phyloP scores from a whole-genome alignment of 768 basidiomycete genomes.

The Lentinula lateritia region DNA sequence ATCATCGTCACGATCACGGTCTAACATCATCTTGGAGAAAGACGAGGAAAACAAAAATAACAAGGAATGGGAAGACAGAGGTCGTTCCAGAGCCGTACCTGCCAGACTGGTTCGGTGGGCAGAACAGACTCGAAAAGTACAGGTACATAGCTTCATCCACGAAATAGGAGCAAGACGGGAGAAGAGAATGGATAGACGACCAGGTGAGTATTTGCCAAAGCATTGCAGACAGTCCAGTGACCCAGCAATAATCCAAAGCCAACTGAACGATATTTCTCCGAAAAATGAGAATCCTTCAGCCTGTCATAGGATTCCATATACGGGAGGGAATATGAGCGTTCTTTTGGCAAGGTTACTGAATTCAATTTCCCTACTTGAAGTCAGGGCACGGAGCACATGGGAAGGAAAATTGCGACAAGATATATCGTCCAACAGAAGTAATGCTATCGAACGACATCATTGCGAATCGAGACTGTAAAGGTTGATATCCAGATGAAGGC shows the following conservation, averaged over 20 bases:
- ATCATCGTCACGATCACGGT: not conserved
- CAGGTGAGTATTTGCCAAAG: not conserved
- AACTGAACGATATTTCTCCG: not conserved
- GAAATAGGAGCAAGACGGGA: not conserved
- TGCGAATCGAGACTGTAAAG: not conserved
- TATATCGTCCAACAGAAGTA: not conserved
- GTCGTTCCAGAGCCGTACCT: slow-evolving; percentile 4
- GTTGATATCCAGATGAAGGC: not conserved
- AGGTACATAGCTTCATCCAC: not conserved
- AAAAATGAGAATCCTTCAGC: not conserved
- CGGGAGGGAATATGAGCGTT: not conserved
- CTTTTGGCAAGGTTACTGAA: not conserved
- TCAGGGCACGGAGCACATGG: not conserved
- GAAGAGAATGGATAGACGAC: not conserved
- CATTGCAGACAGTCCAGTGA: not conserved
- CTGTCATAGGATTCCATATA: not conserved
- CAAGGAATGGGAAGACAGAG: not conserved
- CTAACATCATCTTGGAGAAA: not conserved
- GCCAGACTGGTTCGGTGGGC: not conserved
- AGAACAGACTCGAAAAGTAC: not conserved
- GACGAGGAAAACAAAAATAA: not conserved
- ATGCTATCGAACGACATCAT: not conserved
- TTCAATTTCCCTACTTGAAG: not conserved
- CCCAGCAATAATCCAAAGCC: not conserved
- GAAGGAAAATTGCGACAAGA: not conserved